These are phyloP conservation scores for Cutaneotrichosporon cutaneum DNA, from an alignment of 1,284 basidiomycete species.

Conservation along the genomic window DNA sequence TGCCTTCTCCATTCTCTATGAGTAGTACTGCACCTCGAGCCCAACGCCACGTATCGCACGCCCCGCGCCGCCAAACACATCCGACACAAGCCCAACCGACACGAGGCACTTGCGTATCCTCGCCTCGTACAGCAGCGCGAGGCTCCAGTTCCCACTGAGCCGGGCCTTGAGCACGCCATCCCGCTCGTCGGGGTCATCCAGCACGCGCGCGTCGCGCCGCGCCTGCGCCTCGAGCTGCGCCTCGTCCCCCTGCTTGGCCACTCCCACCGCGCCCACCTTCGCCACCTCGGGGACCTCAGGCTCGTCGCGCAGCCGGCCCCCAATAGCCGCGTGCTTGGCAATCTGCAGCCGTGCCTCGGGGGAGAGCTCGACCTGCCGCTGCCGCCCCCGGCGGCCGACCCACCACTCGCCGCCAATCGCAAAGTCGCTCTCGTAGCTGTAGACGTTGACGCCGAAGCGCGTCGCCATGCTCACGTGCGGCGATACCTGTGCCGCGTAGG, in stretches of 20 bases:
- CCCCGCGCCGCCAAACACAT: conserved; percentile 70
- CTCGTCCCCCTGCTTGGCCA: not conserved
- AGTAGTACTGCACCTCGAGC: conserved; percentile 85
- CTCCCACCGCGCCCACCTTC: too few relatives aligned
- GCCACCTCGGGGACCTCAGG: conserved; percentile 2
- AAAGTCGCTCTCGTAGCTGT: conserved; percentile 95
- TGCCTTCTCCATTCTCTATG: too few relatives aligned
- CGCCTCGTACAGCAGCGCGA: conserved; percentile 91
- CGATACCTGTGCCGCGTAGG: conserved; percentile 85
- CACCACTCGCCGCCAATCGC: conserved; percentile 93
- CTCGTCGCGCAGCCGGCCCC: conserved; percentile 19
- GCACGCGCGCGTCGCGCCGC: not conserved
- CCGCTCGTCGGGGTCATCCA: conserved; percentile 29
- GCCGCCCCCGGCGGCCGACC: conserved; percentile 59
- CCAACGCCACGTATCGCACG: conserved; percentile 85
- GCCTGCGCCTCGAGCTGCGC: conserved; percentile 1
- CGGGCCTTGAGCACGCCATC: conserved; percentile 83
- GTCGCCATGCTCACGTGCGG: conserved; percentile 83
- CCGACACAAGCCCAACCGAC: conserved; percentile 81
- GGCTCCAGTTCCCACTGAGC: conserved; percentile 80
- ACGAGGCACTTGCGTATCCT: conserved; percentile 85
- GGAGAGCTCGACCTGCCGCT: conserved; percentile 18
- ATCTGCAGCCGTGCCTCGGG: conserved; percentile 14
- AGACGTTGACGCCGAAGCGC: conserved; percentile 94
- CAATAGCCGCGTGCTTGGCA: conserved; percentile 17